Evolutionary conservation across 805 yeast species (phyloP), one percentile per base, ranked within the genome.

Genomic region (Sungouiella thailandica): DNA sequence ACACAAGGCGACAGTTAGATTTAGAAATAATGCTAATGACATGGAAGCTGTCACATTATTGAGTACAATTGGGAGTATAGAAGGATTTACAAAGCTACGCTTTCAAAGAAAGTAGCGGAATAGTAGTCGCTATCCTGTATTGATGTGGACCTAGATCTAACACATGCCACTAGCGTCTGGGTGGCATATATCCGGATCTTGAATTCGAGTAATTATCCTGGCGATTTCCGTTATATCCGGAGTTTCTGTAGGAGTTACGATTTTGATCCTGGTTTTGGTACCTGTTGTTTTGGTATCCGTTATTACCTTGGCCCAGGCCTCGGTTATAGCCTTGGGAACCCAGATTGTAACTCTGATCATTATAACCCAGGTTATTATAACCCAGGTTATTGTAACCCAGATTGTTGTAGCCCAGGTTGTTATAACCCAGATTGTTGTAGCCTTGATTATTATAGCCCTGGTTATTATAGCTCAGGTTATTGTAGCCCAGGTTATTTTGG

Each of bases 381-480:
- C 30, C 20, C 17, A 37, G n/a, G 25, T 32, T 23, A 22, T 29
- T 32, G 28, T 39, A 35, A 17, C 41, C 31, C 20, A 25, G 34
- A 25, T 38, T 28, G 28, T 37, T 26, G 27, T 23, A 19, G 15
- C 25, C 20, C 15, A 19, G 35, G 24, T 32, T 16, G 4, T 19
- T n/a, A 26, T 36, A 34, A 35, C n/a, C n/a, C n/a, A n/a, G n/a
- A n/a, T 47, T 40, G 28, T 46, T 28, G 26, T 24, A 12, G 36
- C 29, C 18, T 9, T 28, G 25, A 17, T 32, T 23, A 24, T 32
- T 27, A 28, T 36, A 24, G 23, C 33, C 23, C 23, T 29, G 23
- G 36, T 43, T 37, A 19, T 43, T n/a, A 15, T 31, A 16, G 25
- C 37, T 26, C 9, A 37, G 37, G 14, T 36, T 32, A 24, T 31